Conservation (phyloP, 768 basidiomycete species). For the Pisolithus marmoratus region DNA sequence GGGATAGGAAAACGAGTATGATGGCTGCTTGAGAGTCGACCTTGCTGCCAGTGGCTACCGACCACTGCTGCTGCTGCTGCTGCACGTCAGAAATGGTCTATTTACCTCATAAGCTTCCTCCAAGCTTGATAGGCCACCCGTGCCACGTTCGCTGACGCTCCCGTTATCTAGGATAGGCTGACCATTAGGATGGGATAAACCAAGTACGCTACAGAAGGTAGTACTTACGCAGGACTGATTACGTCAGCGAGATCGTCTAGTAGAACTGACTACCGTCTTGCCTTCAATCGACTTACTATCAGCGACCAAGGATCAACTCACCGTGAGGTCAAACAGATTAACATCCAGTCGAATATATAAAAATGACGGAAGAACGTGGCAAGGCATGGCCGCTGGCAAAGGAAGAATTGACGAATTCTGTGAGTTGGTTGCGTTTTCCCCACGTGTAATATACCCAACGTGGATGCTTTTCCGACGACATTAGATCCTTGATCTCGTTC, state of each 20-base stretch:
- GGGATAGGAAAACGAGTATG: too few species aligned
- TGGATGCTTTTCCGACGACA: not conserved
- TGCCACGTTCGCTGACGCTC: too few species aligned
- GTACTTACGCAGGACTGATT: conserved; percentile 2
- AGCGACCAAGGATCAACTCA: conserved; percentile 78
- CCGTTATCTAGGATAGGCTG: too few species aligned
- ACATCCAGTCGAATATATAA: conserved; percentile 11
- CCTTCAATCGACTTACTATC: not conserved
- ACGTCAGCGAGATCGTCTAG: conserved; percentile 10
- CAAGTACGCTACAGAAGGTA: too few species aligned
- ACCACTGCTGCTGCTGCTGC: too few species aligned
- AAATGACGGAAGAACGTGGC: conserved; percentile 62
- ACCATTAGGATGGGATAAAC: too few species aligned
- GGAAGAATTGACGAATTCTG: conserved; percentile 85
- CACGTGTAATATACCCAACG: not conserved
- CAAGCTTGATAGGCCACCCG: too few species aligned
- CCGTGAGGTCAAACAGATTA: conserved; percentile 65
- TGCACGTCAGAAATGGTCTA: too few species aligned
- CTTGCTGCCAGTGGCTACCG: too few species aligned
- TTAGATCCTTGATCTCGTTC: conserved; percentile 92
- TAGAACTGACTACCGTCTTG: too few species aligned
- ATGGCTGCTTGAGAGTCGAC: too few species aligned
- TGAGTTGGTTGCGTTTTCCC: conserved; percentile 30
- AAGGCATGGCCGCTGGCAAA: conserved; percentile 90
- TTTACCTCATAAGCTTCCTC: too few species aligned